Percentiles rank a stretch among this genome's conserved stretches.
Conservation (phyloP, 2,329 filamentous ascomycete species). For the Chaetomium globosum region DNA sequence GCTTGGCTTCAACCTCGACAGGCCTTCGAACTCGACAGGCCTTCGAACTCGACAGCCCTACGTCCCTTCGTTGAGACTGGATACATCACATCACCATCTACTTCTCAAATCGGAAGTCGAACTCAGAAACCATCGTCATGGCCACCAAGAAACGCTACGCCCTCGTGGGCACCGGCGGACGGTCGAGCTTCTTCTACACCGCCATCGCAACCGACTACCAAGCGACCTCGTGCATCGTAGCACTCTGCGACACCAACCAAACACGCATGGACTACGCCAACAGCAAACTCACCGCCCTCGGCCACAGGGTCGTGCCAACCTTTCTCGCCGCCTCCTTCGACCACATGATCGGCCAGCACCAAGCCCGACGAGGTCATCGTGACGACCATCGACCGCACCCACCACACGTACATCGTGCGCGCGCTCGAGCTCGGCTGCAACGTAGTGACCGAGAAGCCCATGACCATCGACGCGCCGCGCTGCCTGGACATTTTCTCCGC, state of each 20-base stretch:
- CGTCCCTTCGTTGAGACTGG: background rate
- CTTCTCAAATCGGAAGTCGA: background rate
- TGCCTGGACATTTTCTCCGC: constrained; percentile 59
- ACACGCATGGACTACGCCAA: constrained; percentile 62
- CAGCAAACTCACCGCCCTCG: constrained; percentile 49
- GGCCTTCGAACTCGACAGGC: too few species aligned
- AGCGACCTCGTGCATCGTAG: constrained; percentile 55
- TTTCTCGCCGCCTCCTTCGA: constrained; percentile 60
- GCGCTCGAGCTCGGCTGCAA: constrained; percentile 62
- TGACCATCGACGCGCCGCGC: constrained; percentile 62
- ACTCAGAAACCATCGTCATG: background rate
- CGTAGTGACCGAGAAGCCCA: constrained; percentile 66
- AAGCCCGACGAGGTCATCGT: constrained; percentile 64
- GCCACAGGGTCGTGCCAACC: constrained; percentile 54
- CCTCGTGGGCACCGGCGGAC: constrained; percentile 61
- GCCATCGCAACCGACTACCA: constrained; percentile 58
- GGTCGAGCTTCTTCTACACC: constrained; percentile 63
- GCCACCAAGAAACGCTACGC: constrained; percentile 51
- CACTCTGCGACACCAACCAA: constrained; percentile 62
- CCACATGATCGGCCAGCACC: constrained; percentile 57
- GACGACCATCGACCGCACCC: constrained; percentile 65
- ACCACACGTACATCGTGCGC: constrained; percentile 62
- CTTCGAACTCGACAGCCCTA: too few species aligned
- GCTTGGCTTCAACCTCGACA: background rate
- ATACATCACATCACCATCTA: background rate